These are phyloP conservation scores for Tagetes erecta DNA, from an alignment of 129 eudicot species.

Conservation along the genomic window DNA sequence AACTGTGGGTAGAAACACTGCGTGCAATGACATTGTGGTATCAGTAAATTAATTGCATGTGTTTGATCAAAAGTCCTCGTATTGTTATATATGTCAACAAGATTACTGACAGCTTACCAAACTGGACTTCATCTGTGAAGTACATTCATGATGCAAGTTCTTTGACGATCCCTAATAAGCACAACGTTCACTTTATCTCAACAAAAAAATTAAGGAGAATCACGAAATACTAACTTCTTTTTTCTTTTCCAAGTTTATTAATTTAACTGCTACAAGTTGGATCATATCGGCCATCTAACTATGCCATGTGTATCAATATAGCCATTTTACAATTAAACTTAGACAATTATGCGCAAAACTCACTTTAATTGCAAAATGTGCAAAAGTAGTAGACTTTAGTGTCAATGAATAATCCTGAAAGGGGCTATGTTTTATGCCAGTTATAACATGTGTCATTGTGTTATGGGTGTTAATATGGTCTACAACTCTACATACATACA, in stretches of 20 bases:
- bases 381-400: not conserved
- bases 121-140: conserved; percentile 27
- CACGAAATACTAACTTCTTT: not conserved
- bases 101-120: conserved; percentile 20
- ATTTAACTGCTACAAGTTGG: not conserved
- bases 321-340: not conserved
- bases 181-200: not conserved
- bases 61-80: not conserved
- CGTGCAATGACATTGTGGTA: not conserved
- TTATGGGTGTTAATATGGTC: not conserved
- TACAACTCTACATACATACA: no score
- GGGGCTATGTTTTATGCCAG: not conserved
- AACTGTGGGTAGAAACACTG: conserved; percentile 49
- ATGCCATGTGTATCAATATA: no score
- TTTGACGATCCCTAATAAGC: conserved; percentile 37
- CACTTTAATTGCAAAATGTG: no score
- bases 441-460: not conserved
- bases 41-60: not conserved
- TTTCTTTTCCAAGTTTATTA: not conserved
- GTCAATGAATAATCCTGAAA: not conserved
- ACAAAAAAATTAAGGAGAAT: not conserved
- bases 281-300: not conserved
- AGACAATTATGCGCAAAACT: not conserved
- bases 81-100: not conserved
- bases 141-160: conserved; percentile 35